Evolutionary conservation across 352 stramenopile species (phyloP).

Genomic region (Phytophthora hybrid): DNA sequence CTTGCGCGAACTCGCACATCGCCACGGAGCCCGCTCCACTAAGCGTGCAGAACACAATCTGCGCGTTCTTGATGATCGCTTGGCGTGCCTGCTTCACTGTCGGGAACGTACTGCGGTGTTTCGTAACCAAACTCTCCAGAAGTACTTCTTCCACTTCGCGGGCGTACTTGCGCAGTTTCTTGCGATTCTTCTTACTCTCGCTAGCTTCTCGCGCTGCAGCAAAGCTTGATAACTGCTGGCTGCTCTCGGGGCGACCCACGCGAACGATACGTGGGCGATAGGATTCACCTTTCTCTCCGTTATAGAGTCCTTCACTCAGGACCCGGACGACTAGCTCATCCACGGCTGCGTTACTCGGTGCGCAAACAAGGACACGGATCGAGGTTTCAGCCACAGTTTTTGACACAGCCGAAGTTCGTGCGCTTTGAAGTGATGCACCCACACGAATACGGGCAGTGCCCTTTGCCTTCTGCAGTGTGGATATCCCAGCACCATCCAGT

Average conservation of each 20-base stretch:
- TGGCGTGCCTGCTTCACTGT: conserved; percentile 67
- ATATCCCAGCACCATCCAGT: conserved; percentile 72
- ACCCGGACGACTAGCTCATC: conserved; percentile 81
- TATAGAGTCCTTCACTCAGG: conserved; percentile 69
- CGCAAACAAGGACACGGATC: conserved; percentile 79
- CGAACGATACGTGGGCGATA: conserved; percentile 78
- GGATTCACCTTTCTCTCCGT: conserved; percentile 52
- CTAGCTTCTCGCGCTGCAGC: conserved; percentile 36
- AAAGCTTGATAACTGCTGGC: conserved; percentile 44
- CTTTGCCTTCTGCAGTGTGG: conserved; percentile 54
- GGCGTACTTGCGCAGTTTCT: conserved; percentile 81
- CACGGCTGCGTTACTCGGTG: conserved; percentile 83
- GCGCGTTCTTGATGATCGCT: conserved; percentile 74
- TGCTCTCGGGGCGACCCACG: conserved; percentile 67
- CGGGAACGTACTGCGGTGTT: conserved; percentile 66
- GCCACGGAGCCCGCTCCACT: conserved; percentile 77
- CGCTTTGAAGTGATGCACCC: conserved; percentile 66
- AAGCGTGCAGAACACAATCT: conserved; percentile 90
- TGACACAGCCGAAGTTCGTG: conserved; percentile 35
- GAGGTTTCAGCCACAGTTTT: conserved; percentile 65
- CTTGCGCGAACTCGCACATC: conserved; percentile 90
- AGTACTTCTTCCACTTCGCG: conserved; percentile 77
- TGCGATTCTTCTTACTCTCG: conserved; percentile 54
- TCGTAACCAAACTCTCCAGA: conserved; percentile 71
- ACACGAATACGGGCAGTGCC: conserved; percentile 73